Evolutionary conservation across 306 rosid species (phyloP).

Genomic region (Sphenostylis stenocarpa): DNA sequence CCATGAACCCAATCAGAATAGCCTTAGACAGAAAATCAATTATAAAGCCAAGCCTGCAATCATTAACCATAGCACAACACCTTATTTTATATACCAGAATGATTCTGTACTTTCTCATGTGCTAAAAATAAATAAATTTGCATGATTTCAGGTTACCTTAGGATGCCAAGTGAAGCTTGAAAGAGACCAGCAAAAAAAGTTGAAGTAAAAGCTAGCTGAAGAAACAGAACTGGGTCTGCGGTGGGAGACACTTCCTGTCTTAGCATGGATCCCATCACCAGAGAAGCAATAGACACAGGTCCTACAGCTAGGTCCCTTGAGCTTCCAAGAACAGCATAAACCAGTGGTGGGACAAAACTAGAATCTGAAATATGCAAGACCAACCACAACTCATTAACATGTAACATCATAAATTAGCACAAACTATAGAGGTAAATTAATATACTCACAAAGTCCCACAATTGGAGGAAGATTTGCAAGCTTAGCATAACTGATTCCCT

Average conservation of each 20-base stretch:
- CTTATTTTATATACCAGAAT: not conserved
- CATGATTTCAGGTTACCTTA: conserved; percentile 47
- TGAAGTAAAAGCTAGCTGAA: conserved; percentile 80
- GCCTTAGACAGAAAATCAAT: conserved; percentile 95
- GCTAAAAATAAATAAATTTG: not conserved
- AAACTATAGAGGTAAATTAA: not conserved
- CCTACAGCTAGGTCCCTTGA: conserved; percentile 96
- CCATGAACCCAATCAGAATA: conserved; percentile 91
- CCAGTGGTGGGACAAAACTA: conserved; percentile 94
- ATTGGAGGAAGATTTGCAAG: conserved; percentile 93
- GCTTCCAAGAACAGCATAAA: conserved; percentile 93
- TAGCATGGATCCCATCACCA: conserved; percentile 85
- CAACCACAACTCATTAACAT: not conserved
- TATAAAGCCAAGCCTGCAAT: conserved; percentile 84
- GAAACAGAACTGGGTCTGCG: conserved; percentile 63
- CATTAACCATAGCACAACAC: not conserved
- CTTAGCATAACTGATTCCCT: conserved; percentile 97
- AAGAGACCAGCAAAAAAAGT: conserved; percentile 87
- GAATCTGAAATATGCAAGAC: conserved; percentile 62
- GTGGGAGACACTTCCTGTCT: conserved; percentile 80
- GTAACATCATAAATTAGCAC: not conserved
- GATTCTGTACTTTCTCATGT: not conserved
- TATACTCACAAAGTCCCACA: conserved; percentile 87
- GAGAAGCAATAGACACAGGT: conserved; percentile 97
- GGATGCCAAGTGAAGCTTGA: conserved; percentile 86